These are phyloP conservation scores for Backusella tarrabulga DNA, from an alignment of 192 early-diverging fungal species.

Conservation along the genomic window DNA sequence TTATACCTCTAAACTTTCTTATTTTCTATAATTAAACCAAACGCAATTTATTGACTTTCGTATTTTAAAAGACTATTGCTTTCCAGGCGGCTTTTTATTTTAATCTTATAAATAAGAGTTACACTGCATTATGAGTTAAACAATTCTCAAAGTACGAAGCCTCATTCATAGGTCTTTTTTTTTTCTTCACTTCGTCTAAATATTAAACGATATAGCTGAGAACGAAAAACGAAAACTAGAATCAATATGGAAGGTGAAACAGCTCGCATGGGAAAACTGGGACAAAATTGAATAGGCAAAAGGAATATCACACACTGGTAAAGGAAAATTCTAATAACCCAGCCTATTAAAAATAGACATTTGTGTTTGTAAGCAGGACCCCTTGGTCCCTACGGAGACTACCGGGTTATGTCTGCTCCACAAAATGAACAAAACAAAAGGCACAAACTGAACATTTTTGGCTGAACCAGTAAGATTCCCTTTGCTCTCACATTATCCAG, in stretches of 20 bases:
- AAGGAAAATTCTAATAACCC: background rate
- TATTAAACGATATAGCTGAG: background rate
- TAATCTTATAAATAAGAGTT: background rate
- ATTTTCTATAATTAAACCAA: background rate
- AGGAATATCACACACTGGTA: conserved; percentile 2
- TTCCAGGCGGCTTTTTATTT: background rate
- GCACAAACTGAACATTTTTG: background rate
- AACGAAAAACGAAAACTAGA: background rate
- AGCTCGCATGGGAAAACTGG: conserved; percentile 9
- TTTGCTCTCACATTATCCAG: background rate
- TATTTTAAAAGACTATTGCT: background rate
- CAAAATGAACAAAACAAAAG: background rate
- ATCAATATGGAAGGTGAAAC: conserved; percentile 3
- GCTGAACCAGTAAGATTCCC: background rate
- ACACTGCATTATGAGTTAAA: too few species aligned
- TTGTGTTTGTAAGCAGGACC: conserved; percentile 9
- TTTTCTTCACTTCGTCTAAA: background rate
- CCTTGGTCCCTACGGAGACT: conserved; percentile 5
- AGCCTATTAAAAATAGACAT: background rate
- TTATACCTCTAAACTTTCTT: background rate
- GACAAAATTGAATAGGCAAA: background rate
- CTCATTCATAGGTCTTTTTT: background rate
- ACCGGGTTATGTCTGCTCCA: background rate
- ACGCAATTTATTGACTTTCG: background rate
- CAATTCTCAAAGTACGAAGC: too few species aligned